phyloP scores from a whole-genome alignment of 2,329 filamentous ascomycete genomes.

The Fusarium denticulatum region DNA sequence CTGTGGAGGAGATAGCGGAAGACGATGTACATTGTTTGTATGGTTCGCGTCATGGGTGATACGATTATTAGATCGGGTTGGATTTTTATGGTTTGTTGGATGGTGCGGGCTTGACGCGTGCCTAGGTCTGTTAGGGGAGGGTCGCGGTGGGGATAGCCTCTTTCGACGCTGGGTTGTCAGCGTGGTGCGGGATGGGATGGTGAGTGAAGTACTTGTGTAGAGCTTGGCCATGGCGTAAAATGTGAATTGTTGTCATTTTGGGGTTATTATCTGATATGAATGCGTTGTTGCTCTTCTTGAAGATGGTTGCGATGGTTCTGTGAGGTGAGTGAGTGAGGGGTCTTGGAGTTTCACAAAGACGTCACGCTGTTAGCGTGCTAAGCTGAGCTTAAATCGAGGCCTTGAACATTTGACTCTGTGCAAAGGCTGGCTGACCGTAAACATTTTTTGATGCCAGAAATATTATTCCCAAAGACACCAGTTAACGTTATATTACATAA shows the following conservation, averaged over 20 bases:
- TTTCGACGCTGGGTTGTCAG: constrained; percentile 23
- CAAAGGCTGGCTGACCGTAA: too few species aligned
- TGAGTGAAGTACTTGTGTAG: constrained; percentile 10
- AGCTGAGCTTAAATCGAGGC: neutral
- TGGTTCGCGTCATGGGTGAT: constrained; percentile 31
- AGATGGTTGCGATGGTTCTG: neutral
- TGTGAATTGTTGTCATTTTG: constrained; percentile 21
- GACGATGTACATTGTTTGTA: constrained; percentile 35
- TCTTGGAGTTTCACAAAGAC: neutral
- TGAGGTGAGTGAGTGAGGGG: neutral
- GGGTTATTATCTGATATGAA: neutral
- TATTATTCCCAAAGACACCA: accelerated
- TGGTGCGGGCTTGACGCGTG: constrained; percentile 1
- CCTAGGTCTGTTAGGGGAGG: constrained; percentile 31
- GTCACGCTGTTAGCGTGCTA: neutral
- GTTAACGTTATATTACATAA: accelerated
- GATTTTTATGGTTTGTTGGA: neutral
- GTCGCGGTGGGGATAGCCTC: constrained; percentile 29
- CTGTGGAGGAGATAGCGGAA: constrained; percentile 19
- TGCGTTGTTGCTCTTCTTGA: neutral
- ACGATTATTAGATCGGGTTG: constrained; percentile 24
- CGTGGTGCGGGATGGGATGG: neutral
- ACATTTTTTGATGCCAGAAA: too few species aligned
- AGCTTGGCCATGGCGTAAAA: constrained; percentile 26
- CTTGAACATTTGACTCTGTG: too few species aligned